Evolutionary conservation across 1,139 yeast species (phyloP).

Genomic region (Lodderomyces margitis): DNA sequence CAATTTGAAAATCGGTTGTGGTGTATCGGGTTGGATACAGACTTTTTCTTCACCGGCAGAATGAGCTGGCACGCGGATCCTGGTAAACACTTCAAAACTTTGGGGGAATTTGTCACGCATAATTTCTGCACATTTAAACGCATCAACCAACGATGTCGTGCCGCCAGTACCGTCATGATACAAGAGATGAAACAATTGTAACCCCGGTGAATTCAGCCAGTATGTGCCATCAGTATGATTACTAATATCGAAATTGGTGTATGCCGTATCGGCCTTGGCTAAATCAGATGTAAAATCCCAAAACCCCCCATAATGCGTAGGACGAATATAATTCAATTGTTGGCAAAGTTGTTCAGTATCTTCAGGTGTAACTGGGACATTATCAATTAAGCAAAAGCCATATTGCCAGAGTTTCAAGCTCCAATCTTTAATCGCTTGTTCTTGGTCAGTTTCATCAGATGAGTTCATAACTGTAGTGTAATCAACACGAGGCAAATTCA

Average conservation of each 20-base stretch:
- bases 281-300: slow-evolving; percentile 80
- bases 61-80: slow-evolving; percentile 65
- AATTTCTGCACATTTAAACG: slow-evolving; percentile 59
- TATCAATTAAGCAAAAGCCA: slow-evolving; percentile 65
- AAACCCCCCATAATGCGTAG: slow-evolving; percentile 78
- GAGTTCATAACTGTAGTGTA: slow-evolving; percentile 46
- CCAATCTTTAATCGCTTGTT: slow-evolving; percentile 56
- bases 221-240: slow-evolving; percentile 79
- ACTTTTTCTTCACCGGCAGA: slow-evolving; percentile 73
- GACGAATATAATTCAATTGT: slow-evolving; percentile 60
- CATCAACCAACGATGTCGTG: slow-evolving; percentile 67
- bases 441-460: slow-evolving; percentile 26
- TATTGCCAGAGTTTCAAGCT: slow-evolving; percentile 54
- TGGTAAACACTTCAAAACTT: slow-evolving; percentile 52
- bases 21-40: slow-evolving; percentile 61
- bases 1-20: slow-evolving; percentile 62
- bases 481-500: slow-evolving; percentile 52
- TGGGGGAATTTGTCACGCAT: slow-evolving; percentile 51
- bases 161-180: slow-evolving; percentile 74
- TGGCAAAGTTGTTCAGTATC: slow-evolving; percentile 62
- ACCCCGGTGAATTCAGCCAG: slow-evolving; percentile 75
- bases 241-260: slow-evolving; percentile 65
- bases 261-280: slow-evolving; percentile 72
- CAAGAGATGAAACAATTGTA: slow-evolving; percentile 68
- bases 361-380: slow-evolving; percentile 62